Evolutionary conservation across 1,139 yeast genomes (phyloP).

Genomic region (Yamadazyma pseudoaaseri): DNA sequence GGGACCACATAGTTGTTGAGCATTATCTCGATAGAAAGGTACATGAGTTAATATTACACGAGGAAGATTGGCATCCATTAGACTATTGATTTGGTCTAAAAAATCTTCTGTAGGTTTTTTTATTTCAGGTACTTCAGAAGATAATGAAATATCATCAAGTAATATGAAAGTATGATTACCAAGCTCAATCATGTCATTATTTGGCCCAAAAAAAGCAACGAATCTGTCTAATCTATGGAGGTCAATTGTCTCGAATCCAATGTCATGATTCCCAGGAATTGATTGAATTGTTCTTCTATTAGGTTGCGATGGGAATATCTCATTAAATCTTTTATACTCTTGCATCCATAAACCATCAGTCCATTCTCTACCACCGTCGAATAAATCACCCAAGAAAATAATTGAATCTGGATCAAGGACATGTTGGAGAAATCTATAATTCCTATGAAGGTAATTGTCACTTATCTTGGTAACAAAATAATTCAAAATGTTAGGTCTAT

Average conservation of each 20-base stretch:
- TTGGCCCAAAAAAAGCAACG: constrained; percentile 68
- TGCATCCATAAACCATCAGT: constrained; percentile 55
- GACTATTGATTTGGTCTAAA: constrained; percentile 20
- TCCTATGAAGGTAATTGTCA: constrained; percentile 78
- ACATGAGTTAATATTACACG: constrained; percentile 62
- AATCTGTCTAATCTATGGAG: constrained; percentile 60
- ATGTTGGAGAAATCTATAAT: constrained; percentile 62
- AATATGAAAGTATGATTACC: constrained; percentile 81
- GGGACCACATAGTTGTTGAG: constrained; percentile 41
- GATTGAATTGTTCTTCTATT: constrained; percentile 53
- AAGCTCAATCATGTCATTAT: constrained; percentile 50
- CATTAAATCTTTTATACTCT: constrained; percentile 69
- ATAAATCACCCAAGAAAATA: constrained; percentile 83
- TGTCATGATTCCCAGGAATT: constrained; percentile 94
- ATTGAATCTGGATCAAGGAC: constrained; percentile 71
- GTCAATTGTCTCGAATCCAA: constrained; percentile 78
- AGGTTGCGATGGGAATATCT: constrained; percentile 54
- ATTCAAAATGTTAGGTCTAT: constrained; percentile 46
- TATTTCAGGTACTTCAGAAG: constrained; percentile 36
- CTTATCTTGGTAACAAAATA: constrained; percentile 47
- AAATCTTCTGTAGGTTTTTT: constrained; percentile 25
- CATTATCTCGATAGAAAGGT: constrained; percentile 43
- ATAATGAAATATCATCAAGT: constrained; percentile 78
- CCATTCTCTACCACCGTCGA: constrained; percentile 97
- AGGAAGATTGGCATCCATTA: constrained; percentile 43